These are phyloP conservation scores for Juglanconis juglandina DNA, from an alignment of 2,329 filamentous ascomycete species.

Conservation along the genomic window DNA sequence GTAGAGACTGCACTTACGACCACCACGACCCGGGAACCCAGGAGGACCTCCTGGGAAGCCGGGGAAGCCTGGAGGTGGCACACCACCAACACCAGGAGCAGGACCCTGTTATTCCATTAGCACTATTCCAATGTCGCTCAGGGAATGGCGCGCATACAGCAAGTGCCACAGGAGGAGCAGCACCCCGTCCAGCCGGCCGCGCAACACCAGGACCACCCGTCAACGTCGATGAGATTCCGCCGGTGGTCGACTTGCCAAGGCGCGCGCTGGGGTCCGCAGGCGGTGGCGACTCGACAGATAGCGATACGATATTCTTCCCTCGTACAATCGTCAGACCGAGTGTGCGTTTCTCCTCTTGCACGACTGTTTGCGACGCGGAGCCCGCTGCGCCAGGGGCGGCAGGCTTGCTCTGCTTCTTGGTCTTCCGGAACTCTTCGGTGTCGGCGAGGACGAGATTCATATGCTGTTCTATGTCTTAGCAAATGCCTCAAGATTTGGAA, in stretches of 20 bases:
- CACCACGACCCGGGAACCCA: slow-evolving; percentile 52
- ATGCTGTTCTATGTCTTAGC: slow-evolving; percentile 55
- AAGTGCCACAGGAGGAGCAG: slow-evolving; percentile 67
- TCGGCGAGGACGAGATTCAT: slow-evolving; percentile 99
- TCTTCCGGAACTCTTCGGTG: slow-evolving; percentile 93
- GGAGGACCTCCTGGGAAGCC: slow-evolving; percentile 52
- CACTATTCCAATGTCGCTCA: not conserved
- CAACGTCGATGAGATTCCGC: slow-evolving; percentile 67
- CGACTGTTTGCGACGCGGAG: slow-evolving; percentile 64
- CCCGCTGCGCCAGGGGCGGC: slow-evolving; percentile 61
- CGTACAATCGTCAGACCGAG: slow-evolving; percentile 91
- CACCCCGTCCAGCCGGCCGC: slow-evolving; percentile 83
- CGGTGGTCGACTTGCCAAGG: slow-evolving; percentile 72
- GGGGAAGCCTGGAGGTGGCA: slow-evolving; percentile 56
- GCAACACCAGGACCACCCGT: slow-evolving; percentile 84
- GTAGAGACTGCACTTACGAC: slow-evolving; percentile 43
- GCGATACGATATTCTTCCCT: slow-evolving; percentile 89
- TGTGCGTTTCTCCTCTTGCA: slow-evolving; percentile 96
- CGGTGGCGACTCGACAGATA: slow-evolving; percentile 92
- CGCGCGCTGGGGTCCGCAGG: slow-evolving; percentile 89
- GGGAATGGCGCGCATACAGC: slow-evolving; percentile 53
- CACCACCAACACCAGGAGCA: slow-evolving; percentile 77
- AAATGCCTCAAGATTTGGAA: not conserved
- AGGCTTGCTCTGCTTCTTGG: slow-evolving; percentile 78
- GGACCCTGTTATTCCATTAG: slow-evolving; percentile 55